phyloP scores from a whole-genome alignment of 257 asterid species.

The Solanum appendiculatum region DNA sequence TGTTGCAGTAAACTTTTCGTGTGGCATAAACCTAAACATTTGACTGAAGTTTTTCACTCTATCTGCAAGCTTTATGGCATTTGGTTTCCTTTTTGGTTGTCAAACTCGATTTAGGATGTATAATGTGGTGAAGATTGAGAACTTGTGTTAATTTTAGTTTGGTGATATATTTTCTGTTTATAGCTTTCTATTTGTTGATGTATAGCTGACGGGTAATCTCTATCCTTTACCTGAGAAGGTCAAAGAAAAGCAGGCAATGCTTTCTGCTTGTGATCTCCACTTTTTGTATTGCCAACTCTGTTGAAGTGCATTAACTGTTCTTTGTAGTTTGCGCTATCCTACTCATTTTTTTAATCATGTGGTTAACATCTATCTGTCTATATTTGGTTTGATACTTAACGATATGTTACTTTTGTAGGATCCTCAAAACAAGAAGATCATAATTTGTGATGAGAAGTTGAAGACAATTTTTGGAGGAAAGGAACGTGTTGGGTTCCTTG shows the following conservation, averaged over 20 bases:
- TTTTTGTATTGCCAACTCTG: neutral
- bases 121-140: neutral
- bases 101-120: neutral
- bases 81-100: neutral
- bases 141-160: neutral
- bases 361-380: neutral
- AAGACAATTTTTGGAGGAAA: constrained; percentile 56
- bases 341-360: neutral
- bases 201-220: neutral
- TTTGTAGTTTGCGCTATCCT: neutral
- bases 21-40: neutral
- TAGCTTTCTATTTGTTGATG: neutral
- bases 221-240: neutral
- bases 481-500: constrained; percentile 86
- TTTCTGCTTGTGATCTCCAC: neutral
- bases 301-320: neutral
- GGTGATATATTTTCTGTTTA: neutral
- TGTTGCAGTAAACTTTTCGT: neutral
- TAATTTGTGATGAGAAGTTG: constrained; percentile 87
- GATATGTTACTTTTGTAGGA: constrained; percentile 33
- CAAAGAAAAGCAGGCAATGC: neutral
- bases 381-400: neutral
- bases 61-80: neutral
- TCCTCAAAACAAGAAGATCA: constrained; percentile 73
- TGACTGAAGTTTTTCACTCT: neutral